Conservation (phyloP, 768 basidiomycete genomes). For the Rubroboletus satanas region DNA sequence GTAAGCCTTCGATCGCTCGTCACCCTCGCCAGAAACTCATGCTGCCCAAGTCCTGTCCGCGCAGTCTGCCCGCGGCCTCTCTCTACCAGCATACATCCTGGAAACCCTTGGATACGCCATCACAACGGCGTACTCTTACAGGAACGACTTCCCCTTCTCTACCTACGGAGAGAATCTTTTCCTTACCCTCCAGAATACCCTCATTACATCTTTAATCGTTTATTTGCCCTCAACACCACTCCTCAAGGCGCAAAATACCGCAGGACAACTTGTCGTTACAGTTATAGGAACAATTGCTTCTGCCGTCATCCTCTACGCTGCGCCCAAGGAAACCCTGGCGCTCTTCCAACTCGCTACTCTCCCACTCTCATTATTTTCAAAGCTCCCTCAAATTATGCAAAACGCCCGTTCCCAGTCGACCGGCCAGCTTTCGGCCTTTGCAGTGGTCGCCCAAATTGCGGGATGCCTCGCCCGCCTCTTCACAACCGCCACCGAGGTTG, state of each 20-base stretch:
- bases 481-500: constrained; percentile 88
- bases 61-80: constrained; percentile 81
- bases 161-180: constrained; percentile 98
- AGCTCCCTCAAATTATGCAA: constrained; percentile 88
- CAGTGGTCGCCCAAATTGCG: constrained; percentile 80
- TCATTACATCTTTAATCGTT: constrained; percentile 87
- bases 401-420: constrained; percentile 76
- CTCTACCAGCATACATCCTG: constrained; percentile 79
- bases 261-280: constrained; percentile 31
- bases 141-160: constrained; percentile 88
- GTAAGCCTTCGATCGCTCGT: constrained; percentile 39
- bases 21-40: neutral
- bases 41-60: constrained; percentile 55
- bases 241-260: constrained; percentile 23
- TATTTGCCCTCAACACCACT: constrained; percentile 44
- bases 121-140: constrained; percentile 79
- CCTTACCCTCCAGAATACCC: constrained; percentile 81
- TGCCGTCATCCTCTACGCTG: constrained; percentile 41
- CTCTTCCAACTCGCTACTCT: constrained; percentile 81
- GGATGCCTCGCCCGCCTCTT: constrained; percentile 92
- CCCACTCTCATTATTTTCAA: constrained; percentile 88
- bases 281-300: constrained; percentile 33
- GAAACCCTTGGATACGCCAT: constrained; percentile 92
- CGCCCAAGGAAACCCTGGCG: constrained; percentile 52
- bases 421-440: constrained; percentile 92